Conservation (phyloP, 2,329 filamentous ascomycete species). For the Neurospora sp. region DNA sequence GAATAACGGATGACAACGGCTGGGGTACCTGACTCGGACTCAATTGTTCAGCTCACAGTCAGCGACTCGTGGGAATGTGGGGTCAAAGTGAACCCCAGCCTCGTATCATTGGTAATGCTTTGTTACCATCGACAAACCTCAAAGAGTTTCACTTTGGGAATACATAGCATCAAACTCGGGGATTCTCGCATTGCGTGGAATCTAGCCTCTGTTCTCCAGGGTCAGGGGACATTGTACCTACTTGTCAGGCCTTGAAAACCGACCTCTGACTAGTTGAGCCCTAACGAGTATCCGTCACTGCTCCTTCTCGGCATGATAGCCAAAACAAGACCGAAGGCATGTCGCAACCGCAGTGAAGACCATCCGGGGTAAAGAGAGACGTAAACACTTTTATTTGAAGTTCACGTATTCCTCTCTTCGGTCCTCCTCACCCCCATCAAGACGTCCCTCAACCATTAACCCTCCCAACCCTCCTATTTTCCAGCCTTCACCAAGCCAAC, state of each 20-base stretch:
- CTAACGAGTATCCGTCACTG: too few relatives aligned
- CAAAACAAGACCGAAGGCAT: background rate
- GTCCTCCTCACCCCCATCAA: background rate
- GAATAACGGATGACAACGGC: conserved; percentile 18
- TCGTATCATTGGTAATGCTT: background rate
- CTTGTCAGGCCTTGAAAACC: background rate
- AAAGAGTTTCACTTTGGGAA: background rate
- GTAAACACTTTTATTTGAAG: background rate
- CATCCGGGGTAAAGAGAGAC: background rate
- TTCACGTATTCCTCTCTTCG: background rate
- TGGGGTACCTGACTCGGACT: background rate
- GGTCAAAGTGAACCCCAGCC: background rate
- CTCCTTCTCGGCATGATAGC: background rate
- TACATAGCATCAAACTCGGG: background rate
- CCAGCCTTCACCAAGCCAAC: conserved; percentile 18
- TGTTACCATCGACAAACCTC: background rate
- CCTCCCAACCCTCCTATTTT: background rate
- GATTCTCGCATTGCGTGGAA: background rate
- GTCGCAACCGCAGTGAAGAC: background rate
- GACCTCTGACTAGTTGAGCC: too few relatives aligned
- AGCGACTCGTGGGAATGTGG: background rate
- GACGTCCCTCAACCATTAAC: background rate
- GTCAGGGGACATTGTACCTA: background rate
- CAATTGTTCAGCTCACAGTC: background rate
- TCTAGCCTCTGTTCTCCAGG: background rate